Evolutionary conservation across 1,284 basidiomycete genomes (phyloP), one percentile per base, ranked within the genome.

Genomic region (Leccinum fallax): DNA sequence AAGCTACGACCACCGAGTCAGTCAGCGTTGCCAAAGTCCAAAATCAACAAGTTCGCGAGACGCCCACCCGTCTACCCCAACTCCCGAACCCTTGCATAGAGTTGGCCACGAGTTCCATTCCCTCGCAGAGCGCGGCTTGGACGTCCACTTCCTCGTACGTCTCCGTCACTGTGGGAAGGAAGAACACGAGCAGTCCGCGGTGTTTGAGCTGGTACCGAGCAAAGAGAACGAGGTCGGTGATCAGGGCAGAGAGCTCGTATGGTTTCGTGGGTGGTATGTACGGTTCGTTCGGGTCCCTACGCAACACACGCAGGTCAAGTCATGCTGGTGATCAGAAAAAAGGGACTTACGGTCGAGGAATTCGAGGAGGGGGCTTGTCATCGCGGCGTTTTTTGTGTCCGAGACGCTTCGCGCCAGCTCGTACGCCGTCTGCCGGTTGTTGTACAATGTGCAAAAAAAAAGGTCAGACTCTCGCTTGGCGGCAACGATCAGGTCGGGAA

Each of bases 381-480:
- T 76, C 78, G 11, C 85, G 77, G 62, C 78, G 75, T 60, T 80
- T 81, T 67, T 87, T 90, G 28, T 94, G 83, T 1, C 97, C 97
- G 1, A 97, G 81, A 38, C 96, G 84, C 76, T 99, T 99, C 3
- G 97, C 97, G 1, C 97, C 97, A 16, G 97, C 97, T 32, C 97
- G 83, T 0, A 99, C 94, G 10, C 97, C 97, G 74, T 99, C 97
- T 89, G 36, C 34, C 21, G 40, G 43, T 26, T 16, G 28, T 52
- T n/a, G 26, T 9, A 5, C 15, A 9, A 15, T 34, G 34, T 0
- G 11, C n/a, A 11, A 43, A 19, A 30, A 2, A 16, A 4, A 16
- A 53, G 7, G 15, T 62, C 30, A 67, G 60, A 36, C 2, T 26
- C 43, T 36, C 24, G 26, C n/a, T 61, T n/a, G 16, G 53, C 43